Evolutionary conservation across 2,329 filamentous ascomycete genomes (phyloP), one percentile per base, ranked within the genome.

Genomic region (Aspergillus pseudonomiae): DNA sequence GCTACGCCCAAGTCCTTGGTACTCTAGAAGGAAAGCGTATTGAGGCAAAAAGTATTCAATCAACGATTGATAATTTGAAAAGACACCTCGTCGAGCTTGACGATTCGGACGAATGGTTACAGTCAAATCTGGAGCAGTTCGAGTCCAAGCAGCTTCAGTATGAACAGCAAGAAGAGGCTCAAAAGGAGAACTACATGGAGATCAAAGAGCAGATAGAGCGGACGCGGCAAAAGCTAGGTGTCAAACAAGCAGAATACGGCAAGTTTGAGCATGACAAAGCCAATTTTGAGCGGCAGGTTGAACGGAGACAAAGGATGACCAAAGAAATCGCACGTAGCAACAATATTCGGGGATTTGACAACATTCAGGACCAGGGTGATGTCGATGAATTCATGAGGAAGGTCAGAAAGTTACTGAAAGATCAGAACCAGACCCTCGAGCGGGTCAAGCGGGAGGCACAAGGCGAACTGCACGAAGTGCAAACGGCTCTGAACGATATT

Each of bases 251-350:
- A 30, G 78, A 83, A 65, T 75, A 77, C 75, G 94, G 94, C 50
- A 92, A 90, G 68, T 89, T 90, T 69, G 88, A 95, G 76, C 94
- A 94, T 2, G 90, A 97, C 74, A 93, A 94, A 79, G 90, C 92
- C 65, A 92, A 91, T 71, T 92, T 95, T 74, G 92, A 97, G 74
- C 87, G 90, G 4, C 91, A 97, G 68, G 75, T 97, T 4, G 83
- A 87, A 69, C 82, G 86, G 52, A 90, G 94, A 45, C 85, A 90
- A 71, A 84, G 86, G 11, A 85, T 96, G 76, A 88, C 97, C 61
- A 92, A 89, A 67, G 89, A 94, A 62, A 88, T 92, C 43, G 93
- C 94, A 19, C 84, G 87, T 53, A 84, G 84, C 30, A 91, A 97
- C 76, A 89, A 87, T 63, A 91, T 99, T 66, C 89, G 92, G 39